Conservation (phyloP, 805 yeast species). For the Cyberlindnera nakhonratchasimensis region DNA sequence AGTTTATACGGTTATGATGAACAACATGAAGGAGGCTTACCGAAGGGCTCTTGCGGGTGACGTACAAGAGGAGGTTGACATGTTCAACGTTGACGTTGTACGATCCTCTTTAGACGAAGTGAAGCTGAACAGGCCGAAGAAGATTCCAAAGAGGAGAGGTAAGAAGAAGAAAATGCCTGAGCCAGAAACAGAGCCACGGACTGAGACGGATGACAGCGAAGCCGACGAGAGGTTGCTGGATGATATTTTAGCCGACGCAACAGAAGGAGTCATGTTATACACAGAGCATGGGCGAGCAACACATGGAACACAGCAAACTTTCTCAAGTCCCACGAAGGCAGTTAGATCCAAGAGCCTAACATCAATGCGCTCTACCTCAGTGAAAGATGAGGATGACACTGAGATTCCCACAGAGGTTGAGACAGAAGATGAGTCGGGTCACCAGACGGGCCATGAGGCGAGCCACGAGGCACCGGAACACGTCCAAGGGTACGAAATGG, state of each 20-base stretch:
- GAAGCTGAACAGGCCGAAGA: neutral
- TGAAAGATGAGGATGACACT: neutral
- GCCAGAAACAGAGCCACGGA: neutral
- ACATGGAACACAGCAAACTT: no score
- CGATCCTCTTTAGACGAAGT: conserved; percentile 1
- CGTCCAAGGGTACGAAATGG: neutral
- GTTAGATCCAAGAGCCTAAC: neutral
- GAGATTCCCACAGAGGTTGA: neutral
- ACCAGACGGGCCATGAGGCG: no score
- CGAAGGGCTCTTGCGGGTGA: conserved; percentile 19
- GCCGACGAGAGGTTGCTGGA: neutral
- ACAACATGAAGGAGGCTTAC: conserved; percentile 22
- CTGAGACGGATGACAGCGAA: neutral
- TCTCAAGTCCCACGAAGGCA: neutral
- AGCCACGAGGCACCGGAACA: no score
- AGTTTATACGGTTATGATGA: conserved; percentile 22
- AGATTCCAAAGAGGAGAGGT: neutral
- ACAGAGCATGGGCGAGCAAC: no score
- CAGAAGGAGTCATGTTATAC: neutral
- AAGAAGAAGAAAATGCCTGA: neutral
- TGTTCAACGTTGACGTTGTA: conserved; percentile 14
- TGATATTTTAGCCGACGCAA: neutral
- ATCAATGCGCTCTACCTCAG: neutral
- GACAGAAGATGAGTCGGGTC: neutral
- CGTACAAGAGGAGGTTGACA: conserved; percentile 17